Base-by-base conservation (phyloP, 305 asterid species). In the Galium porrigens region DNA sequence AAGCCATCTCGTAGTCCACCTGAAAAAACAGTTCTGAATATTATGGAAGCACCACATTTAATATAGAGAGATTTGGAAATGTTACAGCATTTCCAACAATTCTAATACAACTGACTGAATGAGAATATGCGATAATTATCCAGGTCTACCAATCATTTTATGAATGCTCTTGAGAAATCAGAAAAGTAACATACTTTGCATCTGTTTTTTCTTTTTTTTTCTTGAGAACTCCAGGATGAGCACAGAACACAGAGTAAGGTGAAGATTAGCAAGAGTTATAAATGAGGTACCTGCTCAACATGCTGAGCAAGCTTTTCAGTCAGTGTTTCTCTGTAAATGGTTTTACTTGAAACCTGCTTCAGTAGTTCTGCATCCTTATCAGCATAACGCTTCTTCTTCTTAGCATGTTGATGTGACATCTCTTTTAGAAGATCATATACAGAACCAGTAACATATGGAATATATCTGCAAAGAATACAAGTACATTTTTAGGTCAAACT, bases 1-100 rank as follows among this genome's bases (percentile, higher is more conserved):
- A 22, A 37, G 88, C 95, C 97, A 89, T 87, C 80, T 87, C 94
- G 65, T 89, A 85, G 81, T 89, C 97, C 74, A 89, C 97, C 97
- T 89, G 88, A 69, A 77, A 34, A 48, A 29, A 53, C 20, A 32
- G 63, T 34, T 15, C 8, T 14, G 34, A 17, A 32, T 44, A 8
- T 36, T n/a, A 9, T n/a, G 59, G 17, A 52, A 27, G 39, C 32
- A 58, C 59, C 36, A 36, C 15, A 17, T 0, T 4, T n/a, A 32
- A n/a, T 22, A 18, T 36, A 33, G 25, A 14, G 53, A 20, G 3
- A 7, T 56, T n/a, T n/a, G 30, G 12, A 22, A 2, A 18, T 52
- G 15, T 52, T 52, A 22, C 5, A 6, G 46, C 63, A 33, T 2
- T 4, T 32, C 12, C 8, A 57, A 57, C 62, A 57, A 29, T 25